Conservation (phyloP, 2,329 filamentous ascomycete species). For the Pseudogymnoascus sp. region DNA sequence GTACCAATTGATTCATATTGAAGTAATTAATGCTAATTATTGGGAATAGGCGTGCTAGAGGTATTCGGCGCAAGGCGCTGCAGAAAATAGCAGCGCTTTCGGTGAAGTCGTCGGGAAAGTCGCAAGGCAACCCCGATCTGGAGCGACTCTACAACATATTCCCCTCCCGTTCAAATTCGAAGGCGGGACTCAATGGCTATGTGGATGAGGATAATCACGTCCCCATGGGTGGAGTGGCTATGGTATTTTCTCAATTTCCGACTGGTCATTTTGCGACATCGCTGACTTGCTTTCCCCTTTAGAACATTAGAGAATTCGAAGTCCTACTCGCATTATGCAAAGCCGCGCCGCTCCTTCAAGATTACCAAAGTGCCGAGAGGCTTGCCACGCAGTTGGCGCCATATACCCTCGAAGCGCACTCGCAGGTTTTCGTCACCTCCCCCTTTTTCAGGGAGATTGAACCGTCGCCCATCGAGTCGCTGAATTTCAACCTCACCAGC, state of each 20-base stretch:
- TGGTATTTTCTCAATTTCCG: slow-evolving; percentile 38
- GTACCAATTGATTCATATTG: slow-evolving; percentile 10
- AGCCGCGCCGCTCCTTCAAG: slow-evolving; percentile 68
- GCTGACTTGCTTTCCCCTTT: slow-evolving; percentile 14
- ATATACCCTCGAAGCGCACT: slow-evolving; percentile 78
- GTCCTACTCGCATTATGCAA: slow-evolving; percentile 86
- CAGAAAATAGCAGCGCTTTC: slow-evolving; percentile 59
- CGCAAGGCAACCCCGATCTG: slow-evolving; percentile 55
- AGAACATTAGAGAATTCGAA: slow-evolving; percentile 87
- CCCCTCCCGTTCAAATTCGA: slow-evolving; percentile 32
- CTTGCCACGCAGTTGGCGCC: slow-evolving; percentile 71
- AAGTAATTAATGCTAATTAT: slow-evolving; percentile 5
- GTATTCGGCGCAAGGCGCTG: slow-evolving; percentile 54
- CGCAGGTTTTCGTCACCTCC: slow-evolving; percentile 68
- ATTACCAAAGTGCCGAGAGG: slow-evolving; percentile 63
- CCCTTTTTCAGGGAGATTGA: slow-evolving; percentile 76
- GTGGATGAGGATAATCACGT: slow-evolving; percentile 41
- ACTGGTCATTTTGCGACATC: slow-evolving; percentile 9
- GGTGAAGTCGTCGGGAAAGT: slow-evolving; percentile 42
- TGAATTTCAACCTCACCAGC: slow-evolving; percentile 69
- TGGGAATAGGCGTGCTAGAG: slow-evolving; percentile 32
- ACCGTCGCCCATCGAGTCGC: slow-evolving; percentile 78
- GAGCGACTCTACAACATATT: slow-evolving; percentile 53
- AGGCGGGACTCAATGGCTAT: slow-evolving; percentile 34
- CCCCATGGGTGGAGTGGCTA: slow-evolving; percentile 47